phyloP scores from a whole-genome alignment of 176 grass and related monocot species.

The Calamus simplicifolius region DNA sequence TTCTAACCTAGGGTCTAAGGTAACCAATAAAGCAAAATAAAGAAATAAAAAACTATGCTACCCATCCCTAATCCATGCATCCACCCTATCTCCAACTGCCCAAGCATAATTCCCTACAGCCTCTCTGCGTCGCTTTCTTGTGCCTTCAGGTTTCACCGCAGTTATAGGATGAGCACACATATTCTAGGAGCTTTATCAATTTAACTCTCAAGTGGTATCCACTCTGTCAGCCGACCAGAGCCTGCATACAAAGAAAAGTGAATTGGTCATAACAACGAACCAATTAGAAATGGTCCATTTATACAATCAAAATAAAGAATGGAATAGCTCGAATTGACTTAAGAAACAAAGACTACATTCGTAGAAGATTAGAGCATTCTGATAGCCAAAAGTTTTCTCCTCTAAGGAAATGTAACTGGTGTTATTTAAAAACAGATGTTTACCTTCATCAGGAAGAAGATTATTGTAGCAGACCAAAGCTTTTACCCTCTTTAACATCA shows the following conservation, averaged over 20 bases:
- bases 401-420: too few species aligned
- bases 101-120: conserved; percentile 52
- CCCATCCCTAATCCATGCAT: conserved; percentile 72
- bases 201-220: conserved; percentile 49
- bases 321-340: too few species aligned
- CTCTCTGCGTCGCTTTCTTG: conserved; percentile 77
- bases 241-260: conserved; percentile 36
- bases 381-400: too few species aligned
- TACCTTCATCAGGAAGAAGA: conserved; percentile 49
- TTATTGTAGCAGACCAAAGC: conserved; percentile 53
- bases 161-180: conserved; percentile 51
- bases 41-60: conserved; percentile 25
- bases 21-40: neutral
- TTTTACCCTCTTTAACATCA: conserved; percentile 68
- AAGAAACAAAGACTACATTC: too few species aligned
- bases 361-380: too few species aligned
- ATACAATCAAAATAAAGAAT: too few species aligned
- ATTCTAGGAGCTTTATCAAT: conserved; percentile 55
- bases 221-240: conserved; percentile 44
- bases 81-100: conserved; percentile 76
- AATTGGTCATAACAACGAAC: too few species aligned
- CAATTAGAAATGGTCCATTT: too few species aligned
- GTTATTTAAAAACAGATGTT: neutral
- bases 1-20: too few species aligned
- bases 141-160: conserved; percentile 61